Base-by-base conservation (phyloP, 208 protist genomes). In the Crithidia fasciculata region DNA sequence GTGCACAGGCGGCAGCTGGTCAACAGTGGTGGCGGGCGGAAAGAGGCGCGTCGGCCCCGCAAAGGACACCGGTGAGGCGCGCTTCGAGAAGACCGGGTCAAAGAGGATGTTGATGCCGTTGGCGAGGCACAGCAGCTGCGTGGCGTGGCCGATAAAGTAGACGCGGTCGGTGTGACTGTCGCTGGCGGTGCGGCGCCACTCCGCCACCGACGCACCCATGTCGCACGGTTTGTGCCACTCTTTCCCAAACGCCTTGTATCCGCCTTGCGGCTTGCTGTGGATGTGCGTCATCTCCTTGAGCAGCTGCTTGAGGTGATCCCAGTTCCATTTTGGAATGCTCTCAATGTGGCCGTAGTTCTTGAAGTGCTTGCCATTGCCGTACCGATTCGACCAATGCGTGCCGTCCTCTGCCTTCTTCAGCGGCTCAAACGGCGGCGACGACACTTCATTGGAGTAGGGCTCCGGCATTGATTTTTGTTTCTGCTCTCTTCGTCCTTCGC, bases 61-160 rank as follows among this genome's bases (percentile, higher is more conserved):
- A 56, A 87, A 94, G 12, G 71, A 76, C n/a, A 92, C 8, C 6
- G 91, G 91, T 39, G 89, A 88, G 15, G 73, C 76, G 8, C 88
- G 73, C 13, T 89, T n/a, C 16, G 66, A 81, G 68, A 88, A 97
- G 18, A 96, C 84, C n/a, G 90, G 94, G 69, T 97, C 94, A 18
- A 94, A 90, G 15, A 97, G 71, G 56, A 97, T 82, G 74, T 82
- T 95, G 12, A 81, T 37, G 50, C 90, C 88, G 43, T 62, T 71
- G 37, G 52, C 40, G 12, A 92, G 69, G 65, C 94, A 92, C 45
- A 97, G 78, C n/a, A 95, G 81, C 62, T 81, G 72, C 3, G 81
- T 88, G 15, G 92, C 80, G 80, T 97, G 94, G 2, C 90, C 88
- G 37, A 96, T 82, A 86, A 91, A 97, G 53, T 88, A 96, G 18